phyloP scores from a whole-genome alignment of 192 early-diverging fungal species.

The Umbelopsis isabellina region DNA sequence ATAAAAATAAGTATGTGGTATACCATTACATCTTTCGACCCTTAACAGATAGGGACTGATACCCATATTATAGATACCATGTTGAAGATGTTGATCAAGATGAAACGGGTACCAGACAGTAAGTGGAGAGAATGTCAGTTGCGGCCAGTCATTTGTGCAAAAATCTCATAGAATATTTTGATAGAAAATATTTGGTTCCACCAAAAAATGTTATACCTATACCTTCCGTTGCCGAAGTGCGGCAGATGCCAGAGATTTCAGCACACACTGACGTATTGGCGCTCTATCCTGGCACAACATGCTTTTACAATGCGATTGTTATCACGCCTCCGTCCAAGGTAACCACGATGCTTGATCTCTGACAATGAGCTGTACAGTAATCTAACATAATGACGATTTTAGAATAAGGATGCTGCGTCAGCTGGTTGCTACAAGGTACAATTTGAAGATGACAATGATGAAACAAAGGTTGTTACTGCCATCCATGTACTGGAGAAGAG shows the following conservation, averaged over 20 bases:
- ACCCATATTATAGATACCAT: constrained; percentile 43
- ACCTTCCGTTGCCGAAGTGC: constrained; percentile 43
- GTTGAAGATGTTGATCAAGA: constrained; percentile 62
- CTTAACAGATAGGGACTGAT: neutral
- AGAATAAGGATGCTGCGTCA: constrained; percentile 38
- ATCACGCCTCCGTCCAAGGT: constrained; percentile 53
- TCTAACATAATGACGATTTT: neutral
- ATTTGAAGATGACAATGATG: constrained; percentile 47
- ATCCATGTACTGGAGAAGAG: constrained; percentile 34
- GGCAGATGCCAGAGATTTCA: constrained; percentile 41
- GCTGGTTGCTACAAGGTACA: constrained; percentile 38
- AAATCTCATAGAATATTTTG: neutral
- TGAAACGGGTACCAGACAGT: constrained; percentile 51
- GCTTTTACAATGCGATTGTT: constrained; percentile 59
- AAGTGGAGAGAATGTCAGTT: constrained; percentile 24
- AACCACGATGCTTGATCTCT: neutral
- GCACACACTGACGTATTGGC: constrained; percentile 50
- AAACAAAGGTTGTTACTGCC: constrained; percentile 35
- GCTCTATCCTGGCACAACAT: constrained; percentile 58
- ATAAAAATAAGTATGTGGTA: constrained; percentile 50
- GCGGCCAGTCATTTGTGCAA: neutral
- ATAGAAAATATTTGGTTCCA: constrained; percentile 52
- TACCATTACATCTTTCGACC: neutral
- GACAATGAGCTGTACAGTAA: neutral
- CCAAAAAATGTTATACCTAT: constrained; percentile 53